Evolutionary conservation across 345 rosid genomes (phyloP), one percentile per base, ranked within the genome.

Genomic region (Dimocarpus longan): DNA sequence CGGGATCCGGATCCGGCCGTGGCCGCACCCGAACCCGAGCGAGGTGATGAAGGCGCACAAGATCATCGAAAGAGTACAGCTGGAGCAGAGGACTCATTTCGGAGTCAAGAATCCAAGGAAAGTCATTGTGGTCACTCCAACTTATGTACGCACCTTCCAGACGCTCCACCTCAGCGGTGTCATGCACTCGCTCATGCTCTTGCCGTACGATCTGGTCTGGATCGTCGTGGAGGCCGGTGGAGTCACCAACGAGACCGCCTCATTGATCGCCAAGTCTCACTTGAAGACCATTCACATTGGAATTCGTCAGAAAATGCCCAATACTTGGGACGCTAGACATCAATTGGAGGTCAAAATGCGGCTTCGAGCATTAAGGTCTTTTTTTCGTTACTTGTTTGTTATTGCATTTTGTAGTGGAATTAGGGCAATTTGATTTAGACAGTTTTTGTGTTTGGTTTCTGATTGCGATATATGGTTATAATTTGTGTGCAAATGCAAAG

Each of bases 1-100:
- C 74, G 99, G 99, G 90, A 97, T 97, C 92, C 93, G 98, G 91
- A 94, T 97, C 92, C 95, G 99, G 60, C 97, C 98, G 3, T 97
- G 98, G 99, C 99, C 99, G 18, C 99, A 94, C 68, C 99, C 99
- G 66, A 82, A 93, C 80, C 95, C 98, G 78, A 44, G 76, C 10
- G 99, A 97, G 82, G 98, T 97, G 15, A 91, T 97, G 97, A 90
- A 85, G 80, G 99, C 99, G 46, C 99, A 97, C 73, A 86, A 73
- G 87, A 91, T 97, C 60, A 94, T 97, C 9, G 95, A 91, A 83
- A 86, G 96, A 72, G 98, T 94, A 16, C 99, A 97, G 86, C 87
- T 78, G 62, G 99, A 94, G 90, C 99, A 97, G 88, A 88, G 91
- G 83, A 43, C 39, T 26, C 89, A 88, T 84, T 91, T 93, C 74